Conservation (phyloP, 345 rosid species). For the Salix dunnii region DNA sequence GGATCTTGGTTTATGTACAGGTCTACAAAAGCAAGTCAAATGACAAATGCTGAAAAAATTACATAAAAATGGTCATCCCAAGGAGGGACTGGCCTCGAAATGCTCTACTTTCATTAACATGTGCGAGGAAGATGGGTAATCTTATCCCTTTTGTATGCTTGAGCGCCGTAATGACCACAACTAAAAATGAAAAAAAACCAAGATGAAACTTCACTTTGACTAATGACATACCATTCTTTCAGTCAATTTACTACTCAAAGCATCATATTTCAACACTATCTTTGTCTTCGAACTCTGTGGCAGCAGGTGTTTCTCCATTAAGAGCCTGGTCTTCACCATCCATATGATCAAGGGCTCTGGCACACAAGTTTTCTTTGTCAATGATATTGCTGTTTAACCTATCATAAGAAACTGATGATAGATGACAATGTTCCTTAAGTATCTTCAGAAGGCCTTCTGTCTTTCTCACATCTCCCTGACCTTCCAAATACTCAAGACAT, state of each 20-base stretch:
- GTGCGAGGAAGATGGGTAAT: too few relatives aligned
- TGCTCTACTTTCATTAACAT: too few relatives aligned
- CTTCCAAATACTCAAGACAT: slow-evolving; percentile 37
- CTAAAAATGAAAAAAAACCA: too few relatives aligned
- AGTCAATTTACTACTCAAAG: not conserved
- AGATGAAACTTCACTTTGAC: too few relatives aligned
- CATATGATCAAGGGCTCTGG: too few relatives aligned
- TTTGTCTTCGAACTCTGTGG: not conserved
- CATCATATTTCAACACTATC: not conserved
- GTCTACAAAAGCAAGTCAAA: too few relatives aligned
- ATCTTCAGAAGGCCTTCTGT: slow-evolving; percentile 19
- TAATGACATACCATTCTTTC: not conserved
- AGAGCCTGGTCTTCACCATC: not conserved
- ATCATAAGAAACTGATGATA: not conserved
- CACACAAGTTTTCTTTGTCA: not conserved
- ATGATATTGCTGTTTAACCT: not conserved
- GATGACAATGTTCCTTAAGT: slow-evolving; percentile 9
- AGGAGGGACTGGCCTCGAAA: too few relatives aligned
- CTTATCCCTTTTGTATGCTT: too few relatives aligned
- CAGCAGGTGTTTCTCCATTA: not conserved
- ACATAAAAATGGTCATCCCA: too few relatives aligned
- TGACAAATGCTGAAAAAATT: too few relatives aligned
- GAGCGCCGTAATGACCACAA: too few relatives aligned
- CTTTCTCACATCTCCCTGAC: slow-evolving; percentile 24
- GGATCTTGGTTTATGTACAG: too few relatives aligned